Conservation (phyloP, 2,329 filamentous ascomycete species). For the Aspergillus ustus region DNA sequence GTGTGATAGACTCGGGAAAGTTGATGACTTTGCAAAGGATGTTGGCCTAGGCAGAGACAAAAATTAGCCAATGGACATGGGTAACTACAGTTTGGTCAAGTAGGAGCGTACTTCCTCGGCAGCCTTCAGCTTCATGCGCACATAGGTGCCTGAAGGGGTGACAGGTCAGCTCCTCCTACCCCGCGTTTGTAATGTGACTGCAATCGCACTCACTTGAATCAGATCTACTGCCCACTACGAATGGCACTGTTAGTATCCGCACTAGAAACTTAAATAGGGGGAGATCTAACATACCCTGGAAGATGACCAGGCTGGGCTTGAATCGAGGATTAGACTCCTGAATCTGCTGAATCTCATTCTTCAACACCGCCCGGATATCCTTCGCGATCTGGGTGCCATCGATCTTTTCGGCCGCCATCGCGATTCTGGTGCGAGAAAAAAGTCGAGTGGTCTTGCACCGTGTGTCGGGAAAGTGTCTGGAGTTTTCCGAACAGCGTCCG, state of each 20-base stretch:
- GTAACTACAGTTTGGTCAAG: not conserved
- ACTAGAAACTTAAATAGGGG: too few relatives aligned
- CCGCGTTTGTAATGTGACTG: not conserved
- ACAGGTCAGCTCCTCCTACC: constrained; percentile 28
- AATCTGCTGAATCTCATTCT: constrained; percentile 76
- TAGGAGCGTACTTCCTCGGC: constrained; percentile 73
- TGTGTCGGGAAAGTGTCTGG: constrained; percentile 23
- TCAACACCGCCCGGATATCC: constrained; percentile 81
- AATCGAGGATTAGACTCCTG: constrained; percentile 85
- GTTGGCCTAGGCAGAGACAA: constrained; percentile 66
- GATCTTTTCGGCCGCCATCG: constrained; percentile 88
- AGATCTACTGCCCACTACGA: constrained; percentile 81
- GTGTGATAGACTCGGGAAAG: constrained; percentile 78
- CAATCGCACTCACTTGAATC: constrained; percentile 74
- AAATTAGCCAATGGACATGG: constrained; percentile 15
- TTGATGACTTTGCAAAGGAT: constrained; percentile 87
- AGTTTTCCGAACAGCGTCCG: constrained; percentile 21
- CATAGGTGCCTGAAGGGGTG: constrained; percentile 76
- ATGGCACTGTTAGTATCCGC: constrained; percentile 14
- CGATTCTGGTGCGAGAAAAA: constrained; percentile 60
- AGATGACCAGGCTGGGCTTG: constrained; percentile 87
- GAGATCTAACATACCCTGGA: constrained; percentile 71
- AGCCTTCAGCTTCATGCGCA: constrained; percentile 99
- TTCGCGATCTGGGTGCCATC: constrained; percentile 96
- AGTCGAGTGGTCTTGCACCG: constrained; percentile 28